Base-by-base conservation (phyloP, 306 rosid genomes). In the Gastrolobium bilobum region DNA sequence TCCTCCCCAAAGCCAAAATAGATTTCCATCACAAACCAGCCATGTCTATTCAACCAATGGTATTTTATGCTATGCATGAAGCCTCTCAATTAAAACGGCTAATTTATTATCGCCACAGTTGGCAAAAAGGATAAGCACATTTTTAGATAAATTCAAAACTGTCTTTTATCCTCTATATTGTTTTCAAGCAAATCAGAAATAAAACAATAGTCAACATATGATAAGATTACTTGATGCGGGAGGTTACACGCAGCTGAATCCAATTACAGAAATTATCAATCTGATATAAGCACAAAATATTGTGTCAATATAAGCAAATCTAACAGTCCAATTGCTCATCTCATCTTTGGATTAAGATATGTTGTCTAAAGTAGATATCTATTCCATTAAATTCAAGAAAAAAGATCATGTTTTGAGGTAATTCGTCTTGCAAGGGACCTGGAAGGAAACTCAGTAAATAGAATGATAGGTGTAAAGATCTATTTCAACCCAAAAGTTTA, bases 1-100 rank as follows among this genome's bases (percentile, higher is more conserved):
- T 76, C 33, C 64, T 29, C 44, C 52, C 14, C 5, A 31, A n/a
- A 44, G 46, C 70, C 40, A 4, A 63, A 64, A 48, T n/a, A 67
- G 30, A 15, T 35, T 10, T 29, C 40, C 57, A 67, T 30, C 38
- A 2, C 10, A 4, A 42, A 6, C 40, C 20, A 31, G 42, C 37
- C 37, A 5, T 65, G 35, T 4, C 37, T 43, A 1, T 43, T 29
- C 42, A 2, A 46, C 3, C 6, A 26, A 58, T 8, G 30, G 13
- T 35, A 35, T 76, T 15, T 47, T 37, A 26, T 13, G 73, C 15
- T 11, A 38, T 13, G 71, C 31, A n/a, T 56, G 14, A 26, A 3
- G 60, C 34, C 7, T 31, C 14, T 11, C 4, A 43, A 15, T 7
- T 14, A 30, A 5, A 13, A 38, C 64, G 31, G 31, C 46, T 1